A percentile compares a stretch with the other conserved stretches of the same genome.
Evolutionary conservation across 2,329 filamentous ascomycete genomes (phyloP).

Genomic region (Xenosphaeropsis pyriputrescens): DNA sequence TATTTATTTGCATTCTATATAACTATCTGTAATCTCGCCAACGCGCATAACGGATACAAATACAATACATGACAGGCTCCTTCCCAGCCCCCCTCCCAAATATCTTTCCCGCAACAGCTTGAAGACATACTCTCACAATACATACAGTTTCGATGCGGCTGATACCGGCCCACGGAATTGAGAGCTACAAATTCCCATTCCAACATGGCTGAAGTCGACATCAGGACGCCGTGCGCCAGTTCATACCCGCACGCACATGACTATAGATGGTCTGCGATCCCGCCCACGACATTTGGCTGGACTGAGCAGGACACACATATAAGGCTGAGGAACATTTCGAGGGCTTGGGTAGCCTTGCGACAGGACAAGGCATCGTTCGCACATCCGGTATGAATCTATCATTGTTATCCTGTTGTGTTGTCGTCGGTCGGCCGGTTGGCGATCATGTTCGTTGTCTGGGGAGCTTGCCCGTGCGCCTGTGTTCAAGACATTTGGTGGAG

Average conservation of each 20-base stretch:
- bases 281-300: slow-evolving; percentile 26
- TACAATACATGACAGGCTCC: too few species aligned
- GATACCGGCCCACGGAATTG: slow-evolving; percentile 14
- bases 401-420: slow-evolving; percentile 3
- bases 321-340: slow-evolving; percentile 19
- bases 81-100: too few species aligned
- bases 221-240: slow-evolving; percentile 23
- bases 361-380: slow-evolving; percentile 6
- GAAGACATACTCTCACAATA: background rate
- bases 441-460: too few species aligned
- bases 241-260: slow-evolving; percentile 19
- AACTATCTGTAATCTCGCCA: too few species aligned
- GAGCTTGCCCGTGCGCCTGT: too few species aligned
- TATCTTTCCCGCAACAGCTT: too few species aligned
- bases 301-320: slow-evolving; percentile 22
- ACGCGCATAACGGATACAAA: too few species aligned
- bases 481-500: too few species aligned
- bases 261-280: slow-evolving; percentile 25
- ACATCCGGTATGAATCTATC: slow-evolving; percentile 15
- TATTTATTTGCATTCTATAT: too few species aligned
- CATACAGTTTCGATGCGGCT: slow-evolving; percentile 19
- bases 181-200: slow-evolving; percentile 12
- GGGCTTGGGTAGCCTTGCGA: slow-evolving; percentile 17
- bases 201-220: slow-evolving; percentile 29
- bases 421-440: too few species aligned